Conservation (phyloP, 495 filamentous ascomycete genomes). For the Penicillium desertorum region DNA sequence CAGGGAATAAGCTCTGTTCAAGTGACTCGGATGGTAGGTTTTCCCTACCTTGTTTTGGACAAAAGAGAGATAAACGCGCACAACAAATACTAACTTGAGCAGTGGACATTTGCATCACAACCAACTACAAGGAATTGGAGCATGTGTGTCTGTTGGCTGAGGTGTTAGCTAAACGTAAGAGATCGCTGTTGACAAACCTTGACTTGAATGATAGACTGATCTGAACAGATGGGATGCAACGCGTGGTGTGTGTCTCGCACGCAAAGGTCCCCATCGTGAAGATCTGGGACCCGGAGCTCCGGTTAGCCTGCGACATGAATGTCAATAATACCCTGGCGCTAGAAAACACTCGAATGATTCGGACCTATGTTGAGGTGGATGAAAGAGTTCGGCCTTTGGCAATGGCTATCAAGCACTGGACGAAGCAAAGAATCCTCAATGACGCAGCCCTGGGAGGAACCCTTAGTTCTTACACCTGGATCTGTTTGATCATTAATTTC, state of each 20-base stretch:
- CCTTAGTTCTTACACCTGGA: slow-evolving; percentile 99
- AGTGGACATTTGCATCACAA: slow-evolving; percentile 99
- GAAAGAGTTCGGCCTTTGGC: slow-evolving; percentile 85
- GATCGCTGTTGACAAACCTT: not conserved
- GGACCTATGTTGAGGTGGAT: slow-evolving; percentile 94
- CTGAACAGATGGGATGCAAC: slow-evolving; percentile 84
- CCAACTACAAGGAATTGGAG: slow-evolving; percentile 79
- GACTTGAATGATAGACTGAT: slow-evolving; percentile 4
- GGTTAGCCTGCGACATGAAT: slow-evolving; percentile 95
- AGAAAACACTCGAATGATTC: slow-evolving; percentile 97
- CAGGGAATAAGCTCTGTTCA: slow-evolving; percentile 91
- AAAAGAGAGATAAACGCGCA: not conserved
- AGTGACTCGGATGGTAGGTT: slow-evolving; percentile 92
- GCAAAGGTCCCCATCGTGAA: slow-evolving; percentile 99
- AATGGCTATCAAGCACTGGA: slow-evolving; percentile 98
- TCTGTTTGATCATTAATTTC: slow-evolving; percentile 97
- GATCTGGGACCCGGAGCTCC: slow-evolving; percentile 93
- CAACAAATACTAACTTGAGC: slow-evolving; percentile 24
- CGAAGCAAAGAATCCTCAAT: slow-evolving; percentile 85
- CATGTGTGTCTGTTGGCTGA: slow-evolving; percentile 84
- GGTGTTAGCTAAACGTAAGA: slow-evolving; percentile 78
- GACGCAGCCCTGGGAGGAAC: slow-evolving; percentile 94
- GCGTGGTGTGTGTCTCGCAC: slow-evolving; percentile 86
- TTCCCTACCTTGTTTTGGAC: not conserved
- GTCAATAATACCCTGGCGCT: slow-evolving; percentile 94